phyloP scores from a whole-genome alignment of 1,284 basidiomycete species.

The Erythrobasidium hasegawianum region DNA sequence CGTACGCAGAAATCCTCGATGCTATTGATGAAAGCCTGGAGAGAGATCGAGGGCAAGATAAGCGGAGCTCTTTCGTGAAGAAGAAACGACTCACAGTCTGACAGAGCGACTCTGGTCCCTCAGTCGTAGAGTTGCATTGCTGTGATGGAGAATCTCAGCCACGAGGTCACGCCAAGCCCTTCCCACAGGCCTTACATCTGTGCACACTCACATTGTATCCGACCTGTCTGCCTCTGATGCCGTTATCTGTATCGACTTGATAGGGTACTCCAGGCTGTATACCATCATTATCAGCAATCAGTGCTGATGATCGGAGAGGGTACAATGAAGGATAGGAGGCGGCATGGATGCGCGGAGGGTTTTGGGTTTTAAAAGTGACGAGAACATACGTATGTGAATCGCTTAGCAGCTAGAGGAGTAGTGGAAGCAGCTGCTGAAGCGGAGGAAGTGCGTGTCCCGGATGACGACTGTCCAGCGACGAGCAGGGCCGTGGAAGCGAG shows the following conservation, averaged over 20 bases:
- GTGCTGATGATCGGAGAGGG: neutral
- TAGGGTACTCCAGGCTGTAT: constrained; percentile 34
- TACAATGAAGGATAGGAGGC: too few relatives aligned
- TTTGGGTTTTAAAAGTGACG: too few relatives aligned
- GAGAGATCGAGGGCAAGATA: neutral
- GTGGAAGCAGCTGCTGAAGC: constrained; percentile 25
- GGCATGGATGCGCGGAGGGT: too few relatives aligned
- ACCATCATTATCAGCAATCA: neutral
- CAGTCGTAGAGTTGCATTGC: constrained; percentile 64
- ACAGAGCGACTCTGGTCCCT: constrained; percentile 59
- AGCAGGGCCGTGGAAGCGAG: constrained; percentile 33
- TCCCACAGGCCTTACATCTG: neutral
- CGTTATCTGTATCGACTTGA: constrained; percentile 34
- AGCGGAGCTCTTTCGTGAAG: constrained; percentile 1
- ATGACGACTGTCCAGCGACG: constrained; percentile 15
- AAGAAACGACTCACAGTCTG: constrained; percentile 58
- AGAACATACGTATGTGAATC: constrained; percentile 38
- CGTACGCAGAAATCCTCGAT: constrained; percentile 39
- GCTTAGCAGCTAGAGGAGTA: constrained; percentile 39
- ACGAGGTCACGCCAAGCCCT: neutral
- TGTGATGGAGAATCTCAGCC: neutral
- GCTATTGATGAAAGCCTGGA: constrained; percentile 40
- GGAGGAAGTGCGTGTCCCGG: neutral
- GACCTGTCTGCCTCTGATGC: constrained; percentile 30
- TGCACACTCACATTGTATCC: constrained; percentile 35